These are phyloP conservation scores for Fomitopsis palustris DNA, from an alignment of 1,284 basidiomycete genomes.

Conservation along the genomic window DNA sequence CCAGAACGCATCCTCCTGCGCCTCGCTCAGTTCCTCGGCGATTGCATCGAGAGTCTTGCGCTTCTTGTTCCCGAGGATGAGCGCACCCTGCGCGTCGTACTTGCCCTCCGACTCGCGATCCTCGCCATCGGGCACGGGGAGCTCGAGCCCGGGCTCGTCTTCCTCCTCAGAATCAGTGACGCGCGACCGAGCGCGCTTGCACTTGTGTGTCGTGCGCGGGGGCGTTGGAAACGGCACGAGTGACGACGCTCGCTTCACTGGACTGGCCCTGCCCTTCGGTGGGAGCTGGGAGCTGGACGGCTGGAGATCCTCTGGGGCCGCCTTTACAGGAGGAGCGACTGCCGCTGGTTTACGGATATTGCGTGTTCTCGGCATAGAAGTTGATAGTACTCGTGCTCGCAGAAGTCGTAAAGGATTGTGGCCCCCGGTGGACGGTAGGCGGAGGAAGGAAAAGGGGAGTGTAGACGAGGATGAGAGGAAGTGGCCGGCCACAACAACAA, in stretches of 20 bases:
- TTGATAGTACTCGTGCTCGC: neutral
- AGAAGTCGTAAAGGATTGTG: neutral
- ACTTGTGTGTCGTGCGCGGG: conserved; percentile 32
- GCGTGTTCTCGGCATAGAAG: conserved; percentile 4
- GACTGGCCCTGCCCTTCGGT: neutral
- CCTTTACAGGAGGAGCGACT: neutral
- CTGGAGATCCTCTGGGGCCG: neutral
- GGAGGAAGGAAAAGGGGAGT: neutral
- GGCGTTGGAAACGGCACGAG: conserved; percentile 33
- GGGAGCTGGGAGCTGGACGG: neutral
- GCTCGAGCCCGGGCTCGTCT: conserved; percentile 18
- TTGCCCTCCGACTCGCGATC: conserved; percentile 14
- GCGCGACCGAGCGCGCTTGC: conserved; percentile 30
- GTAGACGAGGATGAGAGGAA: neutral
- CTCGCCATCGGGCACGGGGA: conserved; percentile 10
- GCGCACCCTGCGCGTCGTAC: conserved; percentile 14
- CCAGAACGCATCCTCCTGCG: conserved; percentile 34
- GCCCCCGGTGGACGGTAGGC: neutral
- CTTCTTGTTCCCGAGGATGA: conserved; percentile 26
- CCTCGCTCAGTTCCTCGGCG: conserved; percentile 30
- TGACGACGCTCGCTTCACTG: conserved; percentile 20
- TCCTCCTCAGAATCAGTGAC: conserved; percentile 33
- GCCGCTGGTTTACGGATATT: neutral
- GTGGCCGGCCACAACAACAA: neutral
- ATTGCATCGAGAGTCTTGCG: conserved; percentile 30